Evolutionary conservation across 129 eudicot genomes (phyloP).

Genomic region (Sambucus nigra): DNA sequence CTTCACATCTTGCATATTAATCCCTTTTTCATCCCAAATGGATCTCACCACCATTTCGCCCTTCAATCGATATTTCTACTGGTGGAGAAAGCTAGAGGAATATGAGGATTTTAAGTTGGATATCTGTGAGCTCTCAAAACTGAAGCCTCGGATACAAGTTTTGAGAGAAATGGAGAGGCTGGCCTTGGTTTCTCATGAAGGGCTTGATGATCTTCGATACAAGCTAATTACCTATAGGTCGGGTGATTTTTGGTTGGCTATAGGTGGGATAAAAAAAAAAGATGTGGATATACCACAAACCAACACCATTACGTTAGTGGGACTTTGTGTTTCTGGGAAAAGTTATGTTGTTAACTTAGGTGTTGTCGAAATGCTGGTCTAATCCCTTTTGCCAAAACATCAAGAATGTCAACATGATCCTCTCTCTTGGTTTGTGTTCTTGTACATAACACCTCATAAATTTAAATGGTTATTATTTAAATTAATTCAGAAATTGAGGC

Average conservation of each 20-base stretch:
- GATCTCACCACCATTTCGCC: too few species aligned
- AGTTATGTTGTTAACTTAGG: constrained; percentile 61
- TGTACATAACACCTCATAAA: too few species aligned
- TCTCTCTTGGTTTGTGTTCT: not conserved
- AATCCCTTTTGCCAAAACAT: constrained; percentile 68
- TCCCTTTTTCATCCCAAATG: too few species aligned
- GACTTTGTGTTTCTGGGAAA: constrained; percentile 53
- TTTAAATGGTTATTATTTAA: too few species aligned
- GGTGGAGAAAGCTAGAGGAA: constrained; percentile 53
- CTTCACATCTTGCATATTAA: too few species aligned
- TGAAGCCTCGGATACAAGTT: constrained; percentile 33
- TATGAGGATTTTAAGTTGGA: constrained; percentile 16
- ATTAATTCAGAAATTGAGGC: too few species aligned
- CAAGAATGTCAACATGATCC: constrained; percentile 28
- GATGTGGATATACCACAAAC: constrained; percentile 43
- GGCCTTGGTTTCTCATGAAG: constrained; percentile 39
- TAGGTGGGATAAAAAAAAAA: constrained; percentile 70
- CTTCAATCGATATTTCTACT: too few species aligned
- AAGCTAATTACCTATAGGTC: constrained; percentile 50
- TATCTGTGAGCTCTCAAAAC: constrained; percentile 19
- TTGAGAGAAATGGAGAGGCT: constrained; percentile 67
- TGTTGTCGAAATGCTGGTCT: constrained; percentile 71
- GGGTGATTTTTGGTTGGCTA: constrained; percentile 74
- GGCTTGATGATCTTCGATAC: constrained; percentile 59
- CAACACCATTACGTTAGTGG: constrained; percentile 42